Conservation (phyloP, 2,329 filamentous ascomycete species). For the Epichloe gansuensis region DNA sequence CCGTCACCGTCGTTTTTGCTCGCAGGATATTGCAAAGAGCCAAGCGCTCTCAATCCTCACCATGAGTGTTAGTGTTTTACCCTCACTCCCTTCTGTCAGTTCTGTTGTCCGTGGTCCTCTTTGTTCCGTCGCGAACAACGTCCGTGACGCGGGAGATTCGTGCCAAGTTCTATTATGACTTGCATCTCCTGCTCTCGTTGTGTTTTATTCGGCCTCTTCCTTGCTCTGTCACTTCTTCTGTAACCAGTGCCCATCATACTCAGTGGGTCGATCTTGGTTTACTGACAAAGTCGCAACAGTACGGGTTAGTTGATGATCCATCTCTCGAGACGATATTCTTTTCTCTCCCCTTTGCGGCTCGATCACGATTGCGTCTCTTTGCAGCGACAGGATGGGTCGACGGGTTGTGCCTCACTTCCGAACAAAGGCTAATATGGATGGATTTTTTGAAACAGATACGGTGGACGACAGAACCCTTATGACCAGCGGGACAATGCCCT, state of each 20-base stretch:
- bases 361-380: too few relatives aligned
- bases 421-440: background rate
- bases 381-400: background rate
- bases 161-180: background rate
- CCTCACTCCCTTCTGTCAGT: conserved; percentile 11
- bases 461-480: conserved; percentile 43
- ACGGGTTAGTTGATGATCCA: conserved; percentile 35
- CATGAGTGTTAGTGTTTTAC: conserved; percentile 19
- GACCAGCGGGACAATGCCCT: conserved; percentile 36
- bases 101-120: background rate
- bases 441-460: conserved; percentile 32
- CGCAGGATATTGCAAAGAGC: background rate
- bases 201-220: background rate
- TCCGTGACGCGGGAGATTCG: background rate
- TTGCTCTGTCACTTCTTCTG: background rate
- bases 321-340: background rate
- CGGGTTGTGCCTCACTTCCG: background rate
- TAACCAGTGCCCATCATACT: background rate
- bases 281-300: conserved; percentile 29
- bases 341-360: background rate
- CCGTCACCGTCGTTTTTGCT: background rate
- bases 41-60: conserved; percentile 8
- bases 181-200: background rate
- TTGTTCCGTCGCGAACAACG: background rate
- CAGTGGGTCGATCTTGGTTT: conserved; percentile 5